Evolutionary conservation across 371 early-diverging fungal species (phyloP), one percentile per base, ranked within the genome.

Genomic region (Vavraia culicis): DNA sequence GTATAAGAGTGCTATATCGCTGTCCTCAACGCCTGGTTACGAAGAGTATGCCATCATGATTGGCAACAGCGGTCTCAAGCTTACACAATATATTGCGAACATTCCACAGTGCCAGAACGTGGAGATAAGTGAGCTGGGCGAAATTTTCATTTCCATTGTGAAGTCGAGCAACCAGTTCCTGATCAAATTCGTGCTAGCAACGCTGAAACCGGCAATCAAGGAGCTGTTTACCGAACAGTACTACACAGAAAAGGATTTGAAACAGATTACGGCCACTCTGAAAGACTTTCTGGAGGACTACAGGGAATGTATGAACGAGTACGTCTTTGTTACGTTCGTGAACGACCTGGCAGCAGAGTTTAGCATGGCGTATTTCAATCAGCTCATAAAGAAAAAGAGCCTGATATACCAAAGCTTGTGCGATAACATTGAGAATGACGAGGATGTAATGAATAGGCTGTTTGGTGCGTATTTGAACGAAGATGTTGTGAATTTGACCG

Each of bases 11-110:
- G 40, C 56, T 0, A 50, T 57, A 16, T 43, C 58, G 31, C 44
- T 56, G 27, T 68, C 62, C 46, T 50, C 56, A 4, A 51, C 51
- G 21, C 61, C 57, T 35, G 71, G 71, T 9, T 70, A 60, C 52
- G 68, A 70, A 49, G 71, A 70, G 36, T 70, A 67, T 44, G 56
- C 56, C 13, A 68, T 70, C 20, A 62, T 68, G 62, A 41, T 70
- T 38, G 68, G 67, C n/a, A 70, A 70, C 35, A 62, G 65, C 32
- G 68, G 68, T 9, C 59, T 70, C 16, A 67, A 56, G 48, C 47
- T 70, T 34, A 60, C 68, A 37, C 66, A 68, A 53, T 70, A 66
- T 54, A 56, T 64, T 4, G 58, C 62, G 4, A 38, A 61, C 0
- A 36, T 69, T 7, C 55, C 64, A 9, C 54, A 55, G 49, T 66